These are phyloP conservation scores for Fibroporia radiculosa DNA, from an alignment of 768 basidiomycete species.

Conservation along the genomic window DNA sequence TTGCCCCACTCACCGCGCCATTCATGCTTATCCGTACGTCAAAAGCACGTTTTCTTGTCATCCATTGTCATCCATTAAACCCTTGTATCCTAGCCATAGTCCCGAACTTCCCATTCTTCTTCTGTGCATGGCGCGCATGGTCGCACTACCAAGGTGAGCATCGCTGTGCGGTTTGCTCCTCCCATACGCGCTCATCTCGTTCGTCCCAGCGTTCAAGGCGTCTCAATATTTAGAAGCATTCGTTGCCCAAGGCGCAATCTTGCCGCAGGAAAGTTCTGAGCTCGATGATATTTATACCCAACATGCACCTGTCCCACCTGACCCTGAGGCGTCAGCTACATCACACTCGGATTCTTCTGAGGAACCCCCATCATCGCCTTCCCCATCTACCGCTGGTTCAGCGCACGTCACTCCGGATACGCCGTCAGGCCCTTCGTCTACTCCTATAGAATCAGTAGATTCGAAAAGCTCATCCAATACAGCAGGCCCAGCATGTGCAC, in stretches of 20 bases:
- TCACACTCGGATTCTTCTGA: too few species aligned
- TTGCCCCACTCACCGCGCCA: conserved; percentile 69
- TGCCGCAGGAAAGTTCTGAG: conserved; percentile 43
- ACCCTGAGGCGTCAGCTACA: too few species aligned
- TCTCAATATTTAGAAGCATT: conserved; percentile 61
- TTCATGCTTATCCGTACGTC: conserved; percentile 68
- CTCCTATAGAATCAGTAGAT: too few species aligned
- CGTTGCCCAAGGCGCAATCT: conserved; percentile 45
- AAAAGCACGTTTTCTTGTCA: not conserved
- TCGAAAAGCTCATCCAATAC: too few species aligned
- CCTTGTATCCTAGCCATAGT: conserved; percentile 47
- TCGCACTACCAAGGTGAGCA: conserved; percentile 72
- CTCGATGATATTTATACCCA: conserved; percentile 52
- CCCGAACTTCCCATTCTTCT: conserved; percentile 82
- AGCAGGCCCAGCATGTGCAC: too few species aligned
- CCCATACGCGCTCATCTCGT: too few species aligned
- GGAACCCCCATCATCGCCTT: too few species aligned
- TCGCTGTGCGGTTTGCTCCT: too few species aligned
- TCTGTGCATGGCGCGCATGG: conserved; percentile 81
- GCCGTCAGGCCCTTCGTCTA: too few species aligned
- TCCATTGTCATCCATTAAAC: not conserved
- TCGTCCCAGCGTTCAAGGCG: conserved; percentile 63
- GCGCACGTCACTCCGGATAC: too few species aligned
- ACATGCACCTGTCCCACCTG: conserved; percentile 17
- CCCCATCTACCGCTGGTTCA: too few species aligned